phyloP scores from a whole-genome alignment of 192 early-diverging fungal genomes.

The Haplosporangium gracile region DNA sequence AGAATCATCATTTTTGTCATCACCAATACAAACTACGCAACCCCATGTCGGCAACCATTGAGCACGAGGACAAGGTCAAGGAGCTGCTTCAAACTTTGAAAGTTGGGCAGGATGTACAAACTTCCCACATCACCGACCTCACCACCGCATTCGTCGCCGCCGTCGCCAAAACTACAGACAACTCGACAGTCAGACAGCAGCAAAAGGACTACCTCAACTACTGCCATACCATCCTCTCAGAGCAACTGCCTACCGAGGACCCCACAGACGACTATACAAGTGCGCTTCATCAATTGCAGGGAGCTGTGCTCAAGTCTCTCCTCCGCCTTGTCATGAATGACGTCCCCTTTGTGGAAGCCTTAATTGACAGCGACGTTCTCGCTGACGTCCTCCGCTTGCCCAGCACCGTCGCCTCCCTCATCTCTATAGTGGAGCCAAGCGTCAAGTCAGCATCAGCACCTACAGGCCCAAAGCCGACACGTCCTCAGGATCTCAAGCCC shows the following conservation, averaged over 20 bases:
- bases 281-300: slow-evolving; percentile 14
- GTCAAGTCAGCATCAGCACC: slow-evolving; percentile 12
- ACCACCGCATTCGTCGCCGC: slow-evolving; percentile 24
- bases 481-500: slow-evolving; percentile 28
- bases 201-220: slow-evolving; percentile 28
- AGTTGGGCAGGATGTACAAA: slow-evolving; percentile 10
- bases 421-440: neutral
- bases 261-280: neutral
- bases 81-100: slow-evolving; percentile 21
- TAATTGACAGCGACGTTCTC: slow-evolving; percentile 21
- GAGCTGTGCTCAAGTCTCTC: slow-evolving; percentile 29
- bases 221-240: slow-evolving; percentile 17
- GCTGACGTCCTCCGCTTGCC: slow-evolving; percentile 24
- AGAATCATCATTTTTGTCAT: neutral
- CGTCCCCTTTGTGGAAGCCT: slow-evolving; percentile 24
- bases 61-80: slow-evolving; percentile 8
- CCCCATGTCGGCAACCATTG: slow-evolving; percentile 21
- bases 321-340: slow-evolving; percentile 53
- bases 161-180: slow-evolving; percentile 10
- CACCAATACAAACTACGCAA: neutral
- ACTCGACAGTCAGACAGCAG: slow-evolving; percentile 1
- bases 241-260: slow-evolving; percentile 1
- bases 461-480: slow-evolving; percentile 2
- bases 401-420: neutral
- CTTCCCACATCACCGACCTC: slow-evolving; percentile 31